Conservation (phyloP, 2,329 filamentous ascomycete species). For the Dothiorella sarmentorum region DNA sequence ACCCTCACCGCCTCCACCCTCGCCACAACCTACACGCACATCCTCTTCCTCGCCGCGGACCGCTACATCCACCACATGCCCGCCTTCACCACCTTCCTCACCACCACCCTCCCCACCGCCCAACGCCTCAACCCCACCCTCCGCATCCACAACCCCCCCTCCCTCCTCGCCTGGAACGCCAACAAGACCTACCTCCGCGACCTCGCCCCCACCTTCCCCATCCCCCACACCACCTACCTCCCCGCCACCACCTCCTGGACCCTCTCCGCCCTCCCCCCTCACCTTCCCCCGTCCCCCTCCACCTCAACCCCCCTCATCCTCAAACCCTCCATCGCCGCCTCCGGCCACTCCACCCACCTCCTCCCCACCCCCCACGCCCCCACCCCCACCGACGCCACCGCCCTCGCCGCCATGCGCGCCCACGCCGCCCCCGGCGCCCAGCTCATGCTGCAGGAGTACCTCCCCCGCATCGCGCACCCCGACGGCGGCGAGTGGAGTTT, state of each 20-base stretch:
- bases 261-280: background rate
- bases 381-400: background rate
- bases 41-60: constrained; percentile 16
- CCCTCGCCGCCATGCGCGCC: background rate
- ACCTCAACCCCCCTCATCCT: background rate
- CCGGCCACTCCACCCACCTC: constrained; percentile 4
- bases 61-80: constrained; percentile 10
- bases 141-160: constrained; percentile 12
- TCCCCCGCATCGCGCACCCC: background rate
- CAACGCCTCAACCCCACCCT: constrained; percentile 9
- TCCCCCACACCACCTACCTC: constrained; percentile 10
- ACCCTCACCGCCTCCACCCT: background rate
- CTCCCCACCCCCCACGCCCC: background rate
- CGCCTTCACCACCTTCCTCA: constrained; percentile 7
- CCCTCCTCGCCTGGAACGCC: constrained; percentile 7
- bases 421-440: background rate
- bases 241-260: background rate
- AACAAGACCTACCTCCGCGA: constrained; percentile 18
- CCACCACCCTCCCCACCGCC: constrained; percentile 3
- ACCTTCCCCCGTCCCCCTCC: background rate
- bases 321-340: constrained; percentile 15
- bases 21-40: constrained; percentile 13
- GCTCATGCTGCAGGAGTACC: constrained; percentile 15
- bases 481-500: constrained; percentile 18
- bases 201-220: background rate